Evolutionary conservation across 495 filamentous ascomycete species (phyloP).

Genomic region (Hyaloscypha variabilis): DNA sequence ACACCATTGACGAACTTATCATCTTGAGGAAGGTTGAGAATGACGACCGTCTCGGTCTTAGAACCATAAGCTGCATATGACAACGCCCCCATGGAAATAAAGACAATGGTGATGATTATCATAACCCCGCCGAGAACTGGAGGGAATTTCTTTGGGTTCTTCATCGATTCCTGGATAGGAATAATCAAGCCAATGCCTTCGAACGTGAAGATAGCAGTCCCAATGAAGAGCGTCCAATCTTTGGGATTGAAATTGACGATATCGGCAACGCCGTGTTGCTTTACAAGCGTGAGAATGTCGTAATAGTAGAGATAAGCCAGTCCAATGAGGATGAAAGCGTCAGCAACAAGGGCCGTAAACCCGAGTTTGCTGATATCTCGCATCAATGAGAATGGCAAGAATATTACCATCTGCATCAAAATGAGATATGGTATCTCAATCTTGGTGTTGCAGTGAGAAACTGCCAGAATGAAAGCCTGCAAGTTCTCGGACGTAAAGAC

Average conservation of each 20-base stretch:
- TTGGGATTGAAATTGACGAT: constrained; percentile 83
- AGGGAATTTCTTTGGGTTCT: constrained; percentile 83
- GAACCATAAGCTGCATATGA: constrained; percentile 97
- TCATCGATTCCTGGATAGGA: constrained; percentile 97
- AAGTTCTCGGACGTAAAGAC: constrained; percentile 96
- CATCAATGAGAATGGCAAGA: constrained; percentile 89
- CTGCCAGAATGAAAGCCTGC: constrained; percentile 85
- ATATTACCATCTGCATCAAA: constrained; percentile 88
- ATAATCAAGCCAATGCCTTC: constrained; percentile 99
- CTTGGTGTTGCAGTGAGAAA: constrained; percentile 76
- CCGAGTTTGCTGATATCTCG: constrained; percentile 95
- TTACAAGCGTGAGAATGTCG: constrained; percentile 81
- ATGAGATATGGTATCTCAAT: constrained; percentile 90
- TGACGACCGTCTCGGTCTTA: constrained; percentile 90
- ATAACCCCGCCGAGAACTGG: constrained; percentile 84
- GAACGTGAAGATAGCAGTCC: constrained; percentile 98
- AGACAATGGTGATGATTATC: constrained; percentile 90
- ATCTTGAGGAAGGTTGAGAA: constrained; percentile 95
- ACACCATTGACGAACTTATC: constrained; percentile 93
- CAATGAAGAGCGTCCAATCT: constrained; percentile 95
- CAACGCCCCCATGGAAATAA: constrained; percentile 86
- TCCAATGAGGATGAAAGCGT: constrained; percentile 90
- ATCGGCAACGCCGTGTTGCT: constrained; percentile 77
- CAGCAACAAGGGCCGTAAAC: constrained; percentile 87
- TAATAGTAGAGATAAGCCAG: constrained; percentile 95